Base-by-base conservation (phyloP, 2,329 filamentous ascomycete genomes). In the Cryphonectria japonica region DNA sequence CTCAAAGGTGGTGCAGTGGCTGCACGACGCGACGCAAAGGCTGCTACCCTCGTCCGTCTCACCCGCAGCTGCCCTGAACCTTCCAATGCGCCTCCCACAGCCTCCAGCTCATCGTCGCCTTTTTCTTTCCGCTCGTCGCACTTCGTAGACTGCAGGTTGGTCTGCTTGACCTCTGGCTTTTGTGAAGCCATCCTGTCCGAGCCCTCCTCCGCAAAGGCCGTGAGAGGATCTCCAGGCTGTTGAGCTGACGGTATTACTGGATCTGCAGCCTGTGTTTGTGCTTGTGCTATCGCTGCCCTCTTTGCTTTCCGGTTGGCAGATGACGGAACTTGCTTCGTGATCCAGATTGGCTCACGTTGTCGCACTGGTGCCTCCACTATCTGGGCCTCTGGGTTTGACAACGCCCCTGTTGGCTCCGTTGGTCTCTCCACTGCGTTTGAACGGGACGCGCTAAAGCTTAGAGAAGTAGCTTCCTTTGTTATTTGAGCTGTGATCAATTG, bases 1-100 rank as follows among this genome's bases (percentile, higher is more conserved):
- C 67, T 69, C 43, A 73, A n/a, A 39, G 68, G 32, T 57, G 72
- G 72, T 26, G 70, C 50, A 3, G 72, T 69, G 3, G 70, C 72
- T n/a, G 72, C 70, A 14, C 72, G 70, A 14, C 72, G 68, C 26
- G 72, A 73, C n/a, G 72, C 72, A 37, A 73, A 73, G 59, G 70
- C 70, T 8, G 70, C 68, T 3, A 73, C 46, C 50, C 72, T 68
- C 7, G 70, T 72, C 66, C 68, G 65, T 41, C 70, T 72, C 65
- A 73, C 63, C 6, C 66, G 68, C 68, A 73, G 19, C 32, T 72
- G 70, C n/a, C 72, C 72, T 22, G 72, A 50, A 26, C 72, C 72
- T 43, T 73, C 72, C 8, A 73, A 41, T 14, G 70, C 29, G 46
- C 54, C 65, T 46, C 50, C 65, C 32, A n/a, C 37, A 16, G 52